These are phyloP conservation scores for Hanseniaspora taiwanica DNA, from an alignment of 805 yeast species.

Conservation along the genomic window DNA sequence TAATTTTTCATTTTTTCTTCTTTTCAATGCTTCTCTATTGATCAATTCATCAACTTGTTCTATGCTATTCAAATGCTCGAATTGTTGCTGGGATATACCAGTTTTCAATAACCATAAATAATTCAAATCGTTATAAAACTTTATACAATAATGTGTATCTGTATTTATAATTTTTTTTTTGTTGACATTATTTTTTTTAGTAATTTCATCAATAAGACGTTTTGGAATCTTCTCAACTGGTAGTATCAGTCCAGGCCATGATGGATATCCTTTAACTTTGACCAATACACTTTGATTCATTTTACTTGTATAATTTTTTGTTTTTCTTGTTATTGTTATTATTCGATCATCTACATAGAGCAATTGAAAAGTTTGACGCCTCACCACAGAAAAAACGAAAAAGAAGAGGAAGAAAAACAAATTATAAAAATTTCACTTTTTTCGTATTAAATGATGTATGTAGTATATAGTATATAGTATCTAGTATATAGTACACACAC, in stretches of 20 bases:
- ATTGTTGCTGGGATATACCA: slow-evolving; percentile 3
- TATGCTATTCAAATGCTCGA: slow-evolving; percentile 1
- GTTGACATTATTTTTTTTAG: not conserved
- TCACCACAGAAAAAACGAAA: too few relatives aligned
- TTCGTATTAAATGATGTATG: too few relatives aligned
- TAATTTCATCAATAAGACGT: slow-evolving; percentile 9
- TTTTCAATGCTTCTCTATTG: slow-evolving; percentile 24
- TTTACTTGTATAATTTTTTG: not conserved
- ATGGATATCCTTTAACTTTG: slow-evolving; percentile 74
- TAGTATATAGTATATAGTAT: too few relatives aligned
- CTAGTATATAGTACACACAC: too few relatives aligned
- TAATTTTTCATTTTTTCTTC: slow-evolving; percentile 35
- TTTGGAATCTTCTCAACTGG: slow-evolving; percentile 48
- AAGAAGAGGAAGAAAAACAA: too few relatives aligned
- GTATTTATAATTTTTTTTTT: not conserved
- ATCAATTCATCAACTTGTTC: slow-evolving; percentile 1
- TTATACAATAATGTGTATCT: slow-evolving; percentile 18
- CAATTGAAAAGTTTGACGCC: too few relatives aligned
- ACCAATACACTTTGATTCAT: slow-evolving; percentile 31
- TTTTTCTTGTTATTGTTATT: not conserved
- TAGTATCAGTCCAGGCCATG: slow-evolving; percentile 83
- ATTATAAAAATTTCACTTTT: too few relatives aligned
- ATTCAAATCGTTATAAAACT: slow-evolving; percentile 23
- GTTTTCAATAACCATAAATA: slow-evolving; percentile 17
- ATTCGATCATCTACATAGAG: too few relatives aligned